phyloP scores from a whole-genome alignment of 768 basidiomycete genomes.

The Kwoniella europaea region DNA sequence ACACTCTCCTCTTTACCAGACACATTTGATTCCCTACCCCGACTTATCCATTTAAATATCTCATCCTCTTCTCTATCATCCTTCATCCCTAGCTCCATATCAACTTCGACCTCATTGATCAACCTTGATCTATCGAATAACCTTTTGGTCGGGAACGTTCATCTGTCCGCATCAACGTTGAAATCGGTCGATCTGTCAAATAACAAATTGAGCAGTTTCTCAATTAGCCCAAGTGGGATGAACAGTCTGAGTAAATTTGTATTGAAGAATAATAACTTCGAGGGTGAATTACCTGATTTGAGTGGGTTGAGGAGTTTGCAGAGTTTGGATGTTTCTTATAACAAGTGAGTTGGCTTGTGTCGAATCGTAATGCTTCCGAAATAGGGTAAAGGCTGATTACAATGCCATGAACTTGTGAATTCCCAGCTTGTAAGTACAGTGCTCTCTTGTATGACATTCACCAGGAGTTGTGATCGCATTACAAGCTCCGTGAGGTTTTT shows the following conservation, averaged over 20 bases:
- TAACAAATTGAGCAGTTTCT: slow-evolving; percentile 21
- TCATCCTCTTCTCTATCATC: slow-evolving; percentile 16
- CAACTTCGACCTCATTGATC: slow-evolving; percentile 13
- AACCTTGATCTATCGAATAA: slow-evolving; percentile 25
- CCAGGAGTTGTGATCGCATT: not conserved
- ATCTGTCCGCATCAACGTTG: not conserved
- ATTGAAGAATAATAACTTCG: slow-evolving; percentile 15
- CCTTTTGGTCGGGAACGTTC: not conserved
- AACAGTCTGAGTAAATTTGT: slow-evolving; percentile 6
- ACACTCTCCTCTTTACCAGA: slow-evolving; percentile 23
- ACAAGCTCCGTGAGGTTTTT: not conserved
- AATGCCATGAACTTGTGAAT: too few relatives aligned
- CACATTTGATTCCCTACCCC: slow-evolving; percentile 20
- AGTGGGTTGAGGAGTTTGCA: slow-evolving; percentile 12
- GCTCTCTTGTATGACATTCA: not conserved
- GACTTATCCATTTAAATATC: slow-evolving; percentile 26
- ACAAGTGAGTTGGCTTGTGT: slow-evolving; percentile 21
- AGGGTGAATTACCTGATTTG: slow-evolving; percentile 24
- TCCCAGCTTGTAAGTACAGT: slow-evolving; percentile 21
- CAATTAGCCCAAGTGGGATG: not conserved
- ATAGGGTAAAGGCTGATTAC: too few relatives aligned
- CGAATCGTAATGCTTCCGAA: too few relatives aligned
- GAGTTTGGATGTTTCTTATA: slow-evolving; percentile 19
- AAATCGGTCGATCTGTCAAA: slow-evolving; percentile 8
- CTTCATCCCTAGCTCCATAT: slow-evolving; percentile 22